Evolutionary conservation across 2,329 filamentous ascomycete genomes (phyloP), one percentile per base, ranked within the genome.

Genomic region (Pseudomassariella vexata): DNA sequence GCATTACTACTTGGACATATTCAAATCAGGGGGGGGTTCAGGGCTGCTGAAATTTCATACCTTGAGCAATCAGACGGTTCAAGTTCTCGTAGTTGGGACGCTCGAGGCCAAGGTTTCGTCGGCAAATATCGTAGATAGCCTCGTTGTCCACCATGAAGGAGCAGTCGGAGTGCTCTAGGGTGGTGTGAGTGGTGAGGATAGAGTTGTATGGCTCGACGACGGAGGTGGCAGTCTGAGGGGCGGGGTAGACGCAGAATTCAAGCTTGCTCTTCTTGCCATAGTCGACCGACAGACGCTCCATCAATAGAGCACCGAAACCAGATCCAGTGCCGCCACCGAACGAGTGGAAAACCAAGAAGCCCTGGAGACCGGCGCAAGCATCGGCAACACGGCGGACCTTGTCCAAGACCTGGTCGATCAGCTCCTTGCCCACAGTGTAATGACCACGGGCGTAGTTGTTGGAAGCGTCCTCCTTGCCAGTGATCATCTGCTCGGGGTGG

Each of bases 191-290:
- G 53, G 92, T 95, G 49, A 98, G 81, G 60, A 96, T 95, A 32
- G 92, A 95, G 80, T 98, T 98, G 81, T 98, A 98, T 40, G 92
- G 92, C 80, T 98, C 92, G 46, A 98, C 92, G 40, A 98, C 90
- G 26, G 92, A 94, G 55, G 90, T 95, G 50, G 90, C 87, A 49
- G 92, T 92, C 73, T 95, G 89, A 39, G 92, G 92, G 50, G 92
- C 89, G 56, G 92, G 92, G 74, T 98, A 98, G 58, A 98, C 89
- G 57, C 88, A 95, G 77, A 98, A 98, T 70, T 98, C 92, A 45
- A 98, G 79, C 82, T 98, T 98, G 79, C 85, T 94, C 83, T 98
- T 98, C 83, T 98, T 98, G 74, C 92, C 90, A 61, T 95, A 98
- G 70, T 98, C 92, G 56, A 95, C 86, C 21, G 92, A 96, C 42